These are phyloP conservation scores for Pyracantha coccinea DNA, from an alignment of 331 rosid genomes.

Conservation along the genomic window DNA sequence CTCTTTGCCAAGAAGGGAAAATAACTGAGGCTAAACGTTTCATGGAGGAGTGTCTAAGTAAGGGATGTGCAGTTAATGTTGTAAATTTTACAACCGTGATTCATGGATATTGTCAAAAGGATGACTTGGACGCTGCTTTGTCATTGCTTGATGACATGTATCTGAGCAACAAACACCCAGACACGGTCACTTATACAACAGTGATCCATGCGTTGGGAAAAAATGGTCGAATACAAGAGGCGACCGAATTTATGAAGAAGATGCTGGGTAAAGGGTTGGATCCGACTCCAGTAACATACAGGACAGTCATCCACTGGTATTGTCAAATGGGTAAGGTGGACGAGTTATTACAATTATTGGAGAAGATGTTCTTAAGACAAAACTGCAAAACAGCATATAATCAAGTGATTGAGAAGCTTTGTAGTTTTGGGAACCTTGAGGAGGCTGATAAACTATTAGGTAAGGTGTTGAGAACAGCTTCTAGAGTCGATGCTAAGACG, in stretches of 20 bases:
- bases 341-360: conserved; percentile 56
- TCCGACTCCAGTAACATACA: conserved; percentile 84
- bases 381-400: conserved; percentile 52
- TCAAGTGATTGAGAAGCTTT: conserved; percentile 81
- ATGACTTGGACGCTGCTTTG: conserved; percentile 65
- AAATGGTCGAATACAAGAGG: conserved; percentile 70
- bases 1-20: conserved; percentile 56
- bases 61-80: conserved; percentile 75
- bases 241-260: conserved; percentile 44
- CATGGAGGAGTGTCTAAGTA: conserved; percentile 61
- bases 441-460: conserved; percentile 75
- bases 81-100: conserved; percentile 77
- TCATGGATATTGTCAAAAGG: conserved; percentile 74
- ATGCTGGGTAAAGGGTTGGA: conserved; percentile 69
- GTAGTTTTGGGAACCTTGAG: conserved; percentile 59
- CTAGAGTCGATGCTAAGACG: conserved; percentile 68
- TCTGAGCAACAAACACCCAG: conserved; percentile 83
- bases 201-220: conserved; percentile 68
- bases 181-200: conserved; percentile 64
- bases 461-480: conserved; percentile 84
- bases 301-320: conserved; percentile 68
- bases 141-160: conserved; percentile 85
- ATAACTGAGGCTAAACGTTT: conserved; percentile 54
- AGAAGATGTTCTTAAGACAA: conserved; percentile 57
- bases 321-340: conserved; percentile 60